Base-by-base conservation (phyloP, 768 basidiomycete species). In the Galerina sulciceps region DNA sequence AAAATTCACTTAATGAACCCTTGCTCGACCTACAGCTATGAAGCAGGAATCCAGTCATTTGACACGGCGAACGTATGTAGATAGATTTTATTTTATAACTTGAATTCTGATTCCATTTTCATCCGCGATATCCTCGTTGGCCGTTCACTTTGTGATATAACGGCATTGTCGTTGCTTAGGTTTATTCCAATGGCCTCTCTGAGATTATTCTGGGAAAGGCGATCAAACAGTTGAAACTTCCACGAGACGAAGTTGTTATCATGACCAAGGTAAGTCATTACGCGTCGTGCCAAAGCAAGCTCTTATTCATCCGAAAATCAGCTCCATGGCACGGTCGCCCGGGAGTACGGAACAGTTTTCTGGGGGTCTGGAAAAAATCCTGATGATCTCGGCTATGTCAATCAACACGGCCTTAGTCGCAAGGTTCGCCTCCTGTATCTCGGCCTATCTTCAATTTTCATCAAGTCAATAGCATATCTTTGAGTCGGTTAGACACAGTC, bases 211-310 rank as follows among this genome's bases (percentile, higher is more conserved):
- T 91, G 20, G 90, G 90, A 9, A 87, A 88, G 64, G 89, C 85
- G 1, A 85, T 93, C 73, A 89, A 88, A 65, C 65, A 84, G 59
- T 78, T 84, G 61, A 68, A 85, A 18, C 76, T 90, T 5, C 89
- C 89, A 20, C 82, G 91, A 1, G 86, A 88, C 10, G 84, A 87
- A 61, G 84, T 92, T 50, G 90, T 93, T n/a, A 81, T 93, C 10
- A 81, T 93, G 78, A 91, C 91, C 54, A 93, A 93, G 75, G 85
- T 84, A 55, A 55, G 23, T 4, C 18, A 26, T 14, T 36, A 44
- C 8, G 23, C 40, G 15, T 20, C n/a, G 14, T n/a, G 15, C 15
- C 2, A 42, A 15, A n/a, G 6, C n/a, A 20, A 10, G 1, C 37
- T 20, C 59, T 47, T 14, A 13, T 8, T 44, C 4, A 20, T 18